Evolutionary conservation across 768 basidiomycete genomes (phyloP), one percentile per base, ranked within the genome.

Genomic region (Leccinum subtestaceum): DNA sequence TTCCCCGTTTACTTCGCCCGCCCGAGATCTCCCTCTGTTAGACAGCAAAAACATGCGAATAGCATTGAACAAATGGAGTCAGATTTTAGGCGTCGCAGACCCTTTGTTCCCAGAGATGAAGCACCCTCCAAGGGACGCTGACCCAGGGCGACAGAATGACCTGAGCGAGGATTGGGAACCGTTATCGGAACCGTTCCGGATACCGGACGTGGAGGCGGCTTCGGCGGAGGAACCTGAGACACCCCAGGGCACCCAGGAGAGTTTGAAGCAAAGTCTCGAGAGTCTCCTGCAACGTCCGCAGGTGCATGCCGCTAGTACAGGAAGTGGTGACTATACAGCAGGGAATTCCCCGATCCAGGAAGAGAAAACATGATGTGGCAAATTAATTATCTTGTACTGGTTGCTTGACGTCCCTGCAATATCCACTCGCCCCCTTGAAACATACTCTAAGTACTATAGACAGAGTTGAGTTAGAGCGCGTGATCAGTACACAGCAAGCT

Each of bases 61-160:
- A 55, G 62, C 70, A 12, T 43, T 73, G n/a, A 68, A 73, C 19
- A 73, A 73, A 31, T 73, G 72, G 72, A 72, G 72, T 36, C 72
- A 73, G 48, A 72, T 73, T 52, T 60, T 74, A 34, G 68, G 63
- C 21, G 58, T 72, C 19, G 63, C 72, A 32, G 72, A 73, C 49
- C 72, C 73, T 7, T 59, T 68, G 34, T 74, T 73, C 49, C 66
- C 73, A 57, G 69, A 71, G 36, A 73, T 72, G 71, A 56, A 43
- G 43, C 54, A 55, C 6, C 46, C 45, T 25, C 46, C n/a, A 15
- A 25, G 6, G 2, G 57, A 57, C 8, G 3, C 43, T 31, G 59
- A 69, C 53, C 51, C 53, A 15, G 55, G 17, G 12, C 57, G 9
- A 31, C 38, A 27, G 46, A 55, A 23, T 11, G 56, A 53, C 45